Evolutionary conservation across 2,329 filamentous ascomycete genomes (phyloP), one percentile per base, ranked within the genome.

Genomic region (Ustulina deusta): DNA sequence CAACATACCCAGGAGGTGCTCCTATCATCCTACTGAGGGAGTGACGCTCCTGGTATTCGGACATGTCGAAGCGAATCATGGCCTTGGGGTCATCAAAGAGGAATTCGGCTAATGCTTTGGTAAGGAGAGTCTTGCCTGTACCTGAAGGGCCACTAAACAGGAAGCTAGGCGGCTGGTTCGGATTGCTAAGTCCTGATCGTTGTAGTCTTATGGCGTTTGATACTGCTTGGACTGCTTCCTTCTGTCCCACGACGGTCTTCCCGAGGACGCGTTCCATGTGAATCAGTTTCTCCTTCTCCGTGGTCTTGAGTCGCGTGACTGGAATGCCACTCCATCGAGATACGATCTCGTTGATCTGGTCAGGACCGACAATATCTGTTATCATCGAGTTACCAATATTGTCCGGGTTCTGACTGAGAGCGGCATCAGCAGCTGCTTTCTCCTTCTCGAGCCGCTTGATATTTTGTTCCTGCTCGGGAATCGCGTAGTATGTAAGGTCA

Each of bases 1-100:
- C 96, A 67, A 99, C 94, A 74, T 99, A 99, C 71, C 96, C 96
- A 4, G 96, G 96, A 22, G 96, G 96, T 22, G 96, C 94, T 78
- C 96, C 96, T 74, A 99, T 99, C 93, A 99, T 97, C 68, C 96
- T 90, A 79, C 93, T 97, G 15, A 99, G 88, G 0, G 95, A 92
- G 79, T 99, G 96, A 5, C 95, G 91, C 81, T 99, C 96, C 81
- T 99, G 97, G 81, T 99, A 99, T 81, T 99, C 96, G 5, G 95
- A 98, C 96, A 99, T 99, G 79, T 99, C 96, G 83, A 99, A 97
- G 44, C 96, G 92, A 75, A 99, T 97, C 96, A 99, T 98, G 38
- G 95, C 86, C 84, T 97, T 97, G 29, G 95, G 83, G 74, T 99
- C 96, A 78, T 99, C 96, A 83, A 99, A 99, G 32, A 99, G 85